A percentile compares a stretch with the other conserved stretches of the same genome.
Conservation (phyloP, 2,329 filamentous ascomycete species). For the Aspergillus ibericus region DNA sequence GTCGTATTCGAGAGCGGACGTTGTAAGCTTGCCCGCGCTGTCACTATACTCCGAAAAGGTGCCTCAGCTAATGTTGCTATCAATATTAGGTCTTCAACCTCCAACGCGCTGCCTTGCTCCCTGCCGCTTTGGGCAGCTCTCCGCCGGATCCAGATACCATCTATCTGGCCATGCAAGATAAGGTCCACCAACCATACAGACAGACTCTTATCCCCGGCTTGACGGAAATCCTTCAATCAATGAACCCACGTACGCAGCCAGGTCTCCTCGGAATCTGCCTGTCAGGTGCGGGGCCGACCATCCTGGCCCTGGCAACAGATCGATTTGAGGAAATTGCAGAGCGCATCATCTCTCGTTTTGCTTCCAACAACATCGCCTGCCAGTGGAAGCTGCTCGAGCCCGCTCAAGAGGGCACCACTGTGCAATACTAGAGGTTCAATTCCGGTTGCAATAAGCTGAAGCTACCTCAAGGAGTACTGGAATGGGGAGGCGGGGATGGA, state of each 20-base stretch:
- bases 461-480: not conserved
- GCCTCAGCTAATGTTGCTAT: not conserved
- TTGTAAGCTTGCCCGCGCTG: conserved; percentile 58
- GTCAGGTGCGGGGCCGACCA: conserved; percentile 91
- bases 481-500: too few relatives aligned
- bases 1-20: conserved; percentile 75
- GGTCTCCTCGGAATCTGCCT: conserved; percentile 92
- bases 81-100: conserved; percentile 73
- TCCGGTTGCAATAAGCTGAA: not conserved
- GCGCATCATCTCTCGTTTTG: conserved; percentile 73
- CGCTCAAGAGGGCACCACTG: conserved; percentile 63
- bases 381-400: conserved; percentile 86
- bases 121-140: conserved; percentile 82
- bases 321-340: conserved; percentile 86
- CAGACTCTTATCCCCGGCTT: conserved; percentile 88
- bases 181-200: conserved; percentile 94
- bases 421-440: conserved; percentile 21
- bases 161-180: conserved; percentile 98
- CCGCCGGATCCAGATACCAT: conserved; percentile 92
- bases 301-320: conserved; percentile 84
- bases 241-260: conserved; percentile 82
- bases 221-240: conserved; percentile 83
- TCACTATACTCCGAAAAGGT: not conserved
- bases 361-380: conserved; percentile 66
- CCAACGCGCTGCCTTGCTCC: conserved; percentile 86